Percentiles rank a stretch among this genome's conserved stretches.
Evolutionary conservation across 176 grass and related monocot genomes (phyloP).

Genomic region (Hyparrhenia diplandra): DNA sequence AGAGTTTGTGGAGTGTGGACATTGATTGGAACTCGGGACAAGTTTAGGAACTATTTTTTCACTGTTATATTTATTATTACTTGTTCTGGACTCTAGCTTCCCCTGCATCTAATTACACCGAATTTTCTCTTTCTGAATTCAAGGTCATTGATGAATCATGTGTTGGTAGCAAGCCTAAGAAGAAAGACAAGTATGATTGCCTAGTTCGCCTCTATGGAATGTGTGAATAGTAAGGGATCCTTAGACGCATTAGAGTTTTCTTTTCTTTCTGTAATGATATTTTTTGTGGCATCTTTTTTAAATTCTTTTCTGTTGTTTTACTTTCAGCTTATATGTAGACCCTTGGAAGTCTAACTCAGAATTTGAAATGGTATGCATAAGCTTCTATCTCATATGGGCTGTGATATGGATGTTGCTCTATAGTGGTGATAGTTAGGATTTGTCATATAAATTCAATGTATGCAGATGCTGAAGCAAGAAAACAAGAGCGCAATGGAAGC

Average conservation of each 20-base stretch:
- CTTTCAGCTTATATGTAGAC: conserved; percentile 76
- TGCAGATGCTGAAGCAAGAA: conserved; percentile 75
- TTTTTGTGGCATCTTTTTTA: conserved; percentile 13
- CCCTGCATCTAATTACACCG: conserved; percentile 20
- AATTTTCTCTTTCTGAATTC: conserved; percentile 37
- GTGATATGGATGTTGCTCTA: not conserved
- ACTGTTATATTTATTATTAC: not conserved
- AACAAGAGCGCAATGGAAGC: conserved; percentile 49
- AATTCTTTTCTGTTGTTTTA: conserved; percentile 29
- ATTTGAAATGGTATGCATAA: conserved; percentile 78
- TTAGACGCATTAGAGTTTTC: not conserved
- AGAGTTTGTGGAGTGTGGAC: too few species aligned
- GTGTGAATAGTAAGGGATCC: conserved; percentile 68
- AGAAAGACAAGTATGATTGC: conserved; percentile 47
- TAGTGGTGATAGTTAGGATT: conserved; percentile 3
- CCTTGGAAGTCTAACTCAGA: conserved; percentile 62
- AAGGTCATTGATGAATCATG: conserved; percentile 76
- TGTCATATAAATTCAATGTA: conserved; percentile 26
- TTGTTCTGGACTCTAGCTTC: conserved; percentile 13
- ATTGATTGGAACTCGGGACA: too few species aligned
- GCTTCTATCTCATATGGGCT: conserved; percentile 2
- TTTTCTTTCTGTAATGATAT: conserved; percentile 25
- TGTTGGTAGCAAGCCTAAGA: conserved; percentile 55
- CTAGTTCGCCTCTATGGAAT: conserved; percentile 87
- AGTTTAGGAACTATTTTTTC: not conserved